Percentiles rank a stretch among this genome's conserved stretches.
Conservation (phyloP, 495 filamentous ascomycete species). For the Pseudotulostoma volvatum region DNA sequence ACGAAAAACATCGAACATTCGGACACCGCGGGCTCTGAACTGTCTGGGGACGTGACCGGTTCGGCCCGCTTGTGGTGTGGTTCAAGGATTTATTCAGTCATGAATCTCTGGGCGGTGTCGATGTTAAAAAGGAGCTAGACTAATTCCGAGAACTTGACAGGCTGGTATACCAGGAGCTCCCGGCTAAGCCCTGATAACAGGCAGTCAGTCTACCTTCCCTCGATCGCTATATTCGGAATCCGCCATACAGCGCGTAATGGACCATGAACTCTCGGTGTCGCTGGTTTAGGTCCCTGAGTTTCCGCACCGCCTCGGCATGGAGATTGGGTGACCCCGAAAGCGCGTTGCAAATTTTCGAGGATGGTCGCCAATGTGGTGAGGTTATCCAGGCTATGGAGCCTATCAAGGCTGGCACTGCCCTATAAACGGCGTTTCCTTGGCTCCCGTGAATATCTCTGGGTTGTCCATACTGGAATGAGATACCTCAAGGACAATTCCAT, state of each 20-base stretch:
- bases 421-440: not conserved
- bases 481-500: no score
- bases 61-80: not conserved
- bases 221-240: not conserved
- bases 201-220: not conserved
- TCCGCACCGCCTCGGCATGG: not conserved
- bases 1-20: not conserved
- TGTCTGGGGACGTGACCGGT: not conserved
- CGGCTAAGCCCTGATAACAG: not conserved
- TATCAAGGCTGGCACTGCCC: not conserved
- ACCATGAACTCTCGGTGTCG: not conserved
- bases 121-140: not conserved
- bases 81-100: not conserved
- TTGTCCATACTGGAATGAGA: no score
- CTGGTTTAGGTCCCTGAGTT: not conserved
- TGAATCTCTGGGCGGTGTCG: not conserved
- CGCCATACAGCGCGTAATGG: not conserved
- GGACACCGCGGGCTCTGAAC: not conserved
- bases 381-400: not conserved
- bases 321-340: not conserved
- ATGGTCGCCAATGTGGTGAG: not conserved
- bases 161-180: not conserved
- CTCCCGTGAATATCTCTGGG: not conserved
- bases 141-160: not conserved
- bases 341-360: not conserved